phyloP scores from a whole-genome alignment of 2,329 filamentous ascomycete species.

The Epichloe bromicola region DNA sequence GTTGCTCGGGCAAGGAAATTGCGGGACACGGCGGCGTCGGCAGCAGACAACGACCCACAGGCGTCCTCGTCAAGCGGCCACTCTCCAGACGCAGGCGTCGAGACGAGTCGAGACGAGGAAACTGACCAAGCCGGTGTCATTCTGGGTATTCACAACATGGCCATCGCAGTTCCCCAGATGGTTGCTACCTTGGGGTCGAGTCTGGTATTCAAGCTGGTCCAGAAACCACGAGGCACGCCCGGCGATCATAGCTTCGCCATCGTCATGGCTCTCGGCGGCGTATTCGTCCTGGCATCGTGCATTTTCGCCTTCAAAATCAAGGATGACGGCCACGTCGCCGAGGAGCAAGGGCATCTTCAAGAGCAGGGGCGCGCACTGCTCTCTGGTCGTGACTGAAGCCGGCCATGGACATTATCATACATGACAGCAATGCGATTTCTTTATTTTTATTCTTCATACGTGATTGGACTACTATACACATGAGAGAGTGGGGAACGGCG shows the following conservation, averaged over 20 bases:
- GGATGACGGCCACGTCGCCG: constrained; percentile 38
- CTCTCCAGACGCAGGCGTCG: constrained; percentile 12
- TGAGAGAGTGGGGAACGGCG: no score
- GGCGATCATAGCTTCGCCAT: constrained; percentile 81
- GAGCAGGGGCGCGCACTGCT: constrained; percentile 12
- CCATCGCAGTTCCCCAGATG: constrained; percentile 83
- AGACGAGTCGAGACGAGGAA: constrained; percentile 34
- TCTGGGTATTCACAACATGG: constrained; percentile 90
- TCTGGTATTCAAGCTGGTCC: constrained; percentile 69
- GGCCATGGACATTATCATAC: background rate
- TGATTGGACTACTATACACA: no score
- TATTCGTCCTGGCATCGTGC: constrained; percentile 65
- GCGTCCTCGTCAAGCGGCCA: constrained; percentile 2
- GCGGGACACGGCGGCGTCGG: constrained; percentile 9
- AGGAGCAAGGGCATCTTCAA: constrained; percentile 28
- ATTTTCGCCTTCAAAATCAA: constrained; percentile 56
- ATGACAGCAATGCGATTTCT: background rate
- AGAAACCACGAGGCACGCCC: constrained; percentile 74
- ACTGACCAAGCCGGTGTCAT: constrained; percentile 78
- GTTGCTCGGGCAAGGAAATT: constrained; percentile 27
- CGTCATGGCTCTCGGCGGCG: constrained; percentile 72
- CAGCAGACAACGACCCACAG: background rate
- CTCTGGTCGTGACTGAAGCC: background rate
- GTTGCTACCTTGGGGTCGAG: constrained; percentile 77
- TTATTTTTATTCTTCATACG: background rate